Evolutionary conservation across 2,329 filamentous ascomycete species (phyloP), one percentile per base, ranked within the genome.

Genomic region (Cladophialophora yegresii): DNA sequence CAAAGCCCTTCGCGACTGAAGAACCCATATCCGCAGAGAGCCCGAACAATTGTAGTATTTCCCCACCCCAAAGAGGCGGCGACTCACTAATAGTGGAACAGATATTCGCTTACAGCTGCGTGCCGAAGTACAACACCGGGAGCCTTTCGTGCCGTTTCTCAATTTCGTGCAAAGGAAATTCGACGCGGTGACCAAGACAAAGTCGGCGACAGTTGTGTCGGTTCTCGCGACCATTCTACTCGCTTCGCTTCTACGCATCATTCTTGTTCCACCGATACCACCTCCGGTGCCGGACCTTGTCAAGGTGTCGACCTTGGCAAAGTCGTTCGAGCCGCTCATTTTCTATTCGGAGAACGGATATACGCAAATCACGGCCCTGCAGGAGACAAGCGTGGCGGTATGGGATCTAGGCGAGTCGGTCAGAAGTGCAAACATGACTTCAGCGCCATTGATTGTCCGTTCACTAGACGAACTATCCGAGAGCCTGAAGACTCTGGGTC

Each of bases 321-420:
- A 91, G 72, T 92, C 92, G 9, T 96, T 97, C 73, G 93, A 97
- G 76, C 93, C 93, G 5, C 84, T 97, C 51, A 96, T 98, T 67
- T 95, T 95, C 79, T 96, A 96, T 75, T 96, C 92, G 0, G 92
- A 97, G 73, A 90, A 93, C 74, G 92, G 92, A 8, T 88, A 92
- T 50, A 85, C 88, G 43, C 92, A 96, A 73, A 92, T 96, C 47
- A 88, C 89, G 63, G 91, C 96, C 68, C 81, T 98, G 55, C 92
- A 96, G 76, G 92, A 95, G 61, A 96, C 93, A 0, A 91, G 92
- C 50, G 89, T 96, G 33, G 93, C 93, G 0, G 92, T 98, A 28
- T 96, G 93, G 91, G 93, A 98, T 75, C 83, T 98, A 5, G 90
- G 92, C 64, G 93, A 97, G 82, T 96, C 89, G 69, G 90, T 97